Evolutionary conservation across 1,139 yeast species (phyloP), one percentile per base, ranked within the genome.

Genomic region (Hemisphaericaspora subhashii): DNA sequence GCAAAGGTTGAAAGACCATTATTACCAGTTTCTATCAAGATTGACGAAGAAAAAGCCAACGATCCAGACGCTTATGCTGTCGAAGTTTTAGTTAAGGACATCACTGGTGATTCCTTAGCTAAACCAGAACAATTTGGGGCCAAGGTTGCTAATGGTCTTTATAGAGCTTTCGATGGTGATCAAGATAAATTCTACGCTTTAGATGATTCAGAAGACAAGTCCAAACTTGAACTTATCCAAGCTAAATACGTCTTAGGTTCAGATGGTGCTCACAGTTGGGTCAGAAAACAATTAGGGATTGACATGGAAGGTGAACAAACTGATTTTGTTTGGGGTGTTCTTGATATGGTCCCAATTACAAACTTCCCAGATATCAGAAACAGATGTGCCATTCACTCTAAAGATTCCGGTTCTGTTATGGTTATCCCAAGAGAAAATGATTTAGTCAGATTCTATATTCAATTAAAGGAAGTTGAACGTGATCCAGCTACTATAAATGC

Each of bases 191-290:
- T 43, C 31, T 40, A 50, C 31, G 21, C 36, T 8, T 27, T 39
- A 3, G 47, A 45, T 20, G 24, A 27, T 12, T 26, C 36, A 15
- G 31, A 20, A 10, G 32, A 40, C 20, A 15, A 20, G 3, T 37
- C 38, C 11, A 37, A 37, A 7, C 44, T 35, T 35, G 53, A 52
- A 35, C 17, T 50, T 13, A 57, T 63, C 33, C 45, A 54, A 28
- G 63, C 67, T 24, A 64, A 64, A 41, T 64, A 62, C 45, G 62
- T 63, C 31, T 40, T 64, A 32, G 70, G 69, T 20, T 50, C 61
- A 34, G 69, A 64, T 44, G 69, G 70, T 34, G 70, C 69, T 13
- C 68, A 63, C 40, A 58, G 65, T 12, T 60, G 65, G 63, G 66
- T 61, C 26, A 48, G 69, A 36, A 57, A 57, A 36, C 55, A 55